A percentile compares a stretch with the other conserved stretches of the same genome.
phyloP scores from a whole-genome alignment of 176 grass and related monocot genomes.

The Triticum urartu region DNA sequence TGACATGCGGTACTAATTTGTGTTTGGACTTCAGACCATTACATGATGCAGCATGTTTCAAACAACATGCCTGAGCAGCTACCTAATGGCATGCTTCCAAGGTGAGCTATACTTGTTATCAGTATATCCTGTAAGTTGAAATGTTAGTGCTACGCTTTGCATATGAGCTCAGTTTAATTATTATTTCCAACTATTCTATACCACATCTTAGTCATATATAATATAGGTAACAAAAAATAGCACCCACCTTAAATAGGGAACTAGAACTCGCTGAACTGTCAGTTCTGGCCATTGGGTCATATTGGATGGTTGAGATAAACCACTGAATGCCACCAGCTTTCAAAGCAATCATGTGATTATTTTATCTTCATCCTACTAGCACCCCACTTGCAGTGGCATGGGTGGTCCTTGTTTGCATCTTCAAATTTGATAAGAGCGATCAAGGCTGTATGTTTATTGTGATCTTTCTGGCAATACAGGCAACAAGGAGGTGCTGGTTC shows the following conservation, averaged over 20 bases:
- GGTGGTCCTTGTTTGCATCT: background rate
- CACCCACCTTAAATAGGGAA: background rate
- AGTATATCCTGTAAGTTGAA: constrained; percentile 4
- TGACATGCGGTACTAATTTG: constrained; percentile 26
- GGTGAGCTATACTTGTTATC: constrained; percentile 33
- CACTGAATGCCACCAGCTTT: background rate
- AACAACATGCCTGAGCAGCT: constrained; percentile 57
- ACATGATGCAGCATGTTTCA: constrained; percentile 70
- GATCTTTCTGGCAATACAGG: constrained; percentile 40
- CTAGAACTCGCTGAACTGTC: background rate
- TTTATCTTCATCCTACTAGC: constrained; percentile 1
- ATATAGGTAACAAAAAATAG: no score
- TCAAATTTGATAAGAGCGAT: background rate
- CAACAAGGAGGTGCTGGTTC: constrained; percentile 62
- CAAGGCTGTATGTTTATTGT: background rate
- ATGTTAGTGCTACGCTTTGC: constrained; percentile 29
- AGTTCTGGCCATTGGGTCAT: background rate
- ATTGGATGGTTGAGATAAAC: constrained; percentile 8
- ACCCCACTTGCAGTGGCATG: background rate
- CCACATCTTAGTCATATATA: background rate
- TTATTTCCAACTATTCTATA: background rate
- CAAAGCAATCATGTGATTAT: background rate
- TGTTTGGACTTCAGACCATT: constrained; percentile 66
- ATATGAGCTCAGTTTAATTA: background rate
- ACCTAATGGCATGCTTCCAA: constrained; percentile 54